Percentiles rank a stretch among this genome's conserved stretches.
Conservation (phyloP, 768 basidiomycete species). For the Phanerodontia chrysosporium region DNA sequence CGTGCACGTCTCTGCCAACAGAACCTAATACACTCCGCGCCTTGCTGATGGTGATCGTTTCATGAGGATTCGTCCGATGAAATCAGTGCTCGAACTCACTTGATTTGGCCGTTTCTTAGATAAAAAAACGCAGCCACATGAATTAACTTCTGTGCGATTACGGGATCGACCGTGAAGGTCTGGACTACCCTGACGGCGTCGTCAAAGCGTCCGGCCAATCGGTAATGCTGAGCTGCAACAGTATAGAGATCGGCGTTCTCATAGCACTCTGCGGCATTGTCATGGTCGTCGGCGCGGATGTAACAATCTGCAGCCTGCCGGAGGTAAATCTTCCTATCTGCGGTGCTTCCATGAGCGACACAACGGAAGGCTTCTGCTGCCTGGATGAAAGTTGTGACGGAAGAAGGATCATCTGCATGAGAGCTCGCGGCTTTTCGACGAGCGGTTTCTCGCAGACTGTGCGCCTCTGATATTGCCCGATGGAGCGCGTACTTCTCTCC, state of each 20-base stretch:
- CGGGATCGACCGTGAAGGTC: slow-evolving; percentile 28
- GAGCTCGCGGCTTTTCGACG: slow-evolving; percentile 19
- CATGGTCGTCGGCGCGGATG: slow-evolving; percentile 21
- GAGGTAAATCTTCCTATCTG: neutral
- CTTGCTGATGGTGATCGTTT: no score
- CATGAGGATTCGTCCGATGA: no score
- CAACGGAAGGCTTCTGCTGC: slow-evolving; percentile 1
- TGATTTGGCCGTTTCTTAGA: slow-evolving; percentile 31
- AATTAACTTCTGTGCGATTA: slow-evolving; percentile 32
- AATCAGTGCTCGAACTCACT: no score
- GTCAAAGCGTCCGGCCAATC: slow-evolving; percentile 45
- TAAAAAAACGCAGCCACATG: slow-evolving; percentile 13
- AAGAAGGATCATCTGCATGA: slow-evolving; percentile 25
- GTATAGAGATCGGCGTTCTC: slow-evolving; percentile 37
- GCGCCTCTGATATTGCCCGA: slow-evolving; percentile 45
- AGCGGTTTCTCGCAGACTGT: slow-evolving; percentile 50
- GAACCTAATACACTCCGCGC: slow-evolving; percentile 42
- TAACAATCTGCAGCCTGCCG: slow-evolving; percentile 20
- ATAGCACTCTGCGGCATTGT: slow-evolving; percentile 42
- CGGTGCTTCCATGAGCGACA: slow-evolving; percentile 7
- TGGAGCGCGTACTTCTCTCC: slow-evolving; percentile 30
- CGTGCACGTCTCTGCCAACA: slow-evolving; percentile 46
- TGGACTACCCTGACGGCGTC: slow-evolving; percentile 47
- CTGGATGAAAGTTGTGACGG: neutral
- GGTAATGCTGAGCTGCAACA: slow-evolving; percentile 40